Evolutionary conservation across 495 filamentous ascomycete genomes (phyloP).

Genomic region (Cercophora sp.): DNA sequence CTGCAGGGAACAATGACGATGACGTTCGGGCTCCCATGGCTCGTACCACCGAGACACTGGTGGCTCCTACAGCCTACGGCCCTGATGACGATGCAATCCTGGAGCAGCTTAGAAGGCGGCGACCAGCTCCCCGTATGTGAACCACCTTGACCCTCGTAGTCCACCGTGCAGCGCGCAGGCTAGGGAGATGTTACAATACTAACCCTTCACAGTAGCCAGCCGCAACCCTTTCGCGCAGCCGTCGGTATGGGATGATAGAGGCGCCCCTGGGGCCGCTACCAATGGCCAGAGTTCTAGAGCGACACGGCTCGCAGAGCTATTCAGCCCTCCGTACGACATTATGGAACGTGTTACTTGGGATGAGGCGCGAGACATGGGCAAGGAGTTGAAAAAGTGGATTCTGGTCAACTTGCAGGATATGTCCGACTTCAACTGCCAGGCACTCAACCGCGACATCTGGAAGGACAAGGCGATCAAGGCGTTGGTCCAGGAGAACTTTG

Average conservation of each 20-base stretch:
- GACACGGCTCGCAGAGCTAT: conserved; percentile 76
- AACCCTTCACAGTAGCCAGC: not conserved
- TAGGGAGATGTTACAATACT: not conserved
- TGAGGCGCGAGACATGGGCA: conserved; percentile 74
- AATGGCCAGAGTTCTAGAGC: conserved; percentile 23
- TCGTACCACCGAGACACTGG: conserved; percentile 84
- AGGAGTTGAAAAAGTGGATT: conserved; percentile 85
- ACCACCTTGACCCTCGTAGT: no score
- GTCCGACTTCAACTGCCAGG: conserved; percentile 86
- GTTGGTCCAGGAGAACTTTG: conserved; percentile 83
- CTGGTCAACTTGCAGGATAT: conserved; percentile 92
- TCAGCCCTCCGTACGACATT: conserved; percentile 82
- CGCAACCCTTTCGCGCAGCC: conserved; percentile 78
- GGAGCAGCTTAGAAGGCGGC: conserved; percentile 60
- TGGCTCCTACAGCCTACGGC: conserved; percentile 52
- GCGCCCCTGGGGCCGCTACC: conserved; percentile 4
- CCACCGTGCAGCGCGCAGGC: no score
- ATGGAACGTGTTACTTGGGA: conserved; percentile 75
- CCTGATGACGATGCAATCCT: conserved; percentile 45
- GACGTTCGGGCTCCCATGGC: conserved; percentile 86
- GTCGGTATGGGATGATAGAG: conserved; percentile 67
- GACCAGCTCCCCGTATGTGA: conserved; percentile 42
- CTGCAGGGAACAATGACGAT: conserved; percentile 41
- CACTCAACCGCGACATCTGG: conserved; percentile 92
- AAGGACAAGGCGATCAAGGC: conserved; percentile 73